Base-by-base conservation (phyloP, 2,329 filamentous ascomycete species). In the Xylaria sp. region DNA sequence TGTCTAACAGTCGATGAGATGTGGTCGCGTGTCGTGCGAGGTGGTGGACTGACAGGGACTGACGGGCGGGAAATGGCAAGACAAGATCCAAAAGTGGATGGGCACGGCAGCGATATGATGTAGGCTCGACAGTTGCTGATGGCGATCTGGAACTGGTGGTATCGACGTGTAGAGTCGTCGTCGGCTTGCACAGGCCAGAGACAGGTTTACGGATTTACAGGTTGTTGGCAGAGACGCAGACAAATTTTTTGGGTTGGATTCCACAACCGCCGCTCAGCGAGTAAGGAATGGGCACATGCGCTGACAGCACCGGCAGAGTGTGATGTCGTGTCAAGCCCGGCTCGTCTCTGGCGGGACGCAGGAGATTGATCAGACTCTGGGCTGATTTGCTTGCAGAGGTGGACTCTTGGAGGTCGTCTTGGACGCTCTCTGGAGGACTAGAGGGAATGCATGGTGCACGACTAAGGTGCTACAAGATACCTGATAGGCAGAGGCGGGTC, bases 281-380 rank as follows among this genome's bases (percentile, higher is more conserved):
- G 69, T 71, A 71, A 69, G 66, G 64, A 67, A 66, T 13, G 42
- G 66, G 69, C 66, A 71, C 66, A 71, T 71, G 69, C 66, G 57
- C 69, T 67, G 62, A 71, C 69, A 67, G 47, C 60, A 60, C 47
- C 63, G 58, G 64, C 64, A 54, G 51, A 54, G 66, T 65, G 67
- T 67, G 67, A 69, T 71, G 69, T 69, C 69, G 67, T 69, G 69
- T 69, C 67, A 71, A 71, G 51, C 53, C 58, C 44, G 63, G 27
- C 27, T 54, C 27, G 51, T 63, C 57, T 54, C 55, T 64, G 57
- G 50, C 47, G 51, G 64, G 55, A 59, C 60, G 65, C 69, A 69
- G 63, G 69, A 71, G 69, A 69, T 68, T 65, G 55, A 63, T 40
- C 60, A 55, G 37, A 57, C 63, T 60, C 57, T 65, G 68, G 69